Conservation (phyloP, 2,329 filamentous ascomycete genomes). For the Immersiporthe knoxdaviesiana region DNA sequence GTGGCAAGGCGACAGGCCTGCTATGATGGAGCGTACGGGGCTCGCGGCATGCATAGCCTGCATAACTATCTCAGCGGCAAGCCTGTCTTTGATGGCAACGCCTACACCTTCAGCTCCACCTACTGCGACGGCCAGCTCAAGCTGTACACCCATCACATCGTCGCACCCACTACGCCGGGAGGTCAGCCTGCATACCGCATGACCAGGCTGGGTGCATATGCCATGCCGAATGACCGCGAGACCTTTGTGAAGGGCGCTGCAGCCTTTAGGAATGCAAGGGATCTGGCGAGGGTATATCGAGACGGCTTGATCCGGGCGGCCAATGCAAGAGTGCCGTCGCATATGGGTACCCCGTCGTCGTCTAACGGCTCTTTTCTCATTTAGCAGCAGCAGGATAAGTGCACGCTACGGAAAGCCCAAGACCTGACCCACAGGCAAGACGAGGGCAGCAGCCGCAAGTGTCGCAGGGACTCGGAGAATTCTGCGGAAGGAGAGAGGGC, state of each 20-base stretch:
- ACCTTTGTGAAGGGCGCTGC: slow-evolving; percentile 41
- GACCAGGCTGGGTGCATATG: slow-evolving; percentile 39
- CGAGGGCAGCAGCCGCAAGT: too few species aligned
- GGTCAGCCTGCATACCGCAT: slow-evolving; percentile 47
- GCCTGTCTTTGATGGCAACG: not conserved
- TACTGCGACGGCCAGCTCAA: slow-evolving; percentile 37
- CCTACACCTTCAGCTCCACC: not conserved
- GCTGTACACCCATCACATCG: slow-evolving; percentile 44
- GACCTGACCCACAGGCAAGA: too few species aligned
- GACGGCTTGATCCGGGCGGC: slow-evolving; percentile 40
- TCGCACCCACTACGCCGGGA: slow-evolving; percentile 36
- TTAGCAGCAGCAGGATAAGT: too few species aligned
- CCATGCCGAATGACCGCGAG: slow-evolving; percentile 36
- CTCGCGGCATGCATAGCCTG: not conserved
- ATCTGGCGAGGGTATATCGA: slow-evolving; percentile 43
- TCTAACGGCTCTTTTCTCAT: too few species aligned
- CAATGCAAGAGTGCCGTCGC: slow-evolving; percentile 32
- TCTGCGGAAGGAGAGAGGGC: too few species aligned
- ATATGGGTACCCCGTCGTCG: too few species aligned
- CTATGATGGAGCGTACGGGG: slow-evolving; percentile 30
- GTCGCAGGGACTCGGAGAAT: too few species aligned
- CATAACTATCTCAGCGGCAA: slow-evolving; percentile 27
- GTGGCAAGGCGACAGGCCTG: slow-evolving; percentile 42
- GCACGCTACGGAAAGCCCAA: too few species aligned
- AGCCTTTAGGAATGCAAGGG: slow-evolving; percentile 45